These are phyloP conservation scores for Mycena alexandri DNA, from an alignment of 768 basidiomycete species.

Conservation along the genomic window DNA sequence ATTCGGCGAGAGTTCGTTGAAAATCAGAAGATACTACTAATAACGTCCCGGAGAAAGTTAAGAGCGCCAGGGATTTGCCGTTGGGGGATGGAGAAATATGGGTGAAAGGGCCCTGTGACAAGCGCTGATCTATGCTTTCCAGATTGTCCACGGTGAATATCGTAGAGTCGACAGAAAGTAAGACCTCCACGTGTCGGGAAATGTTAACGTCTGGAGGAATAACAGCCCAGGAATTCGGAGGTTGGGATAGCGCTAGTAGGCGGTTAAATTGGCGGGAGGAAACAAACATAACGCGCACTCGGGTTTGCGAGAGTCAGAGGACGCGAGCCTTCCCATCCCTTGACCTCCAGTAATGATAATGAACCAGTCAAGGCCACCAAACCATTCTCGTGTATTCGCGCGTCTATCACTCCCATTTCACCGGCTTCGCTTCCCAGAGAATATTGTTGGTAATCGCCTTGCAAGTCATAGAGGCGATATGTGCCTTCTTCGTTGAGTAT, in stretches of 20 bases:
- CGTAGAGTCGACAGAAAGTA: conserved; percentile 84
- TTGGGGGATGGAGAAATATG: conserved; percentile 93
- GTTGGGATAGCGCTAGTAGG: conserved; percentile 74
- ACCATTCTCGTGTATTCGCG: conserved; percentile 87
- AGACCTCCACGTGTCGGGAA: conserved; percentile 90
- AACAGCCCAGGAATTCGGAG: conserved; percentile 87
- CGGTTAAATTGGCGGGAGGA: conserved; percentile 11
- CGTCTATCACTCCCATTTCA: conserved; percentile 88
- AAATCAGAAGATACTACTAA: conserved; percentile 98
- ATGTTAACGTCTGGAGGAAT: conserved; percentile 92
- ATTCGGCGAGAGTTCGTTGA: conserved; percentile 88
- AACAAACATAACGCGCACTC: conserved; percentile 59
- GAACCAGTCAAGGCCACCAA: conserved; percentile 87
- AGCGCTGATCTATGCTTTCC: conserved; percentile 88
- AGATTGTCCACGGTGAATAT: conserved; percentile 90
- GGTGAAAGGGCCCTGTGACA: conserved; percentile 90
- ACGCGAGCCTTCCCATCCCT: conserved; percentile 87
- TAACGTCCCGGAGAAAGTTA: conserved; percentile 78
- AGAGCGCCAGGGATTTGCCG: conserved; percentile 89
- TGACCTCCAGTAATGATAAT: conserved; percentile 84
- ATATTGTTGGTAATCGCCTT: conserved; percentile 87
- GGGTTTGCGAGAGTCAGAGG: conserved; percentile 80
- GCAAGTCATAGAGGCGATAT: conserved; percentile 90
- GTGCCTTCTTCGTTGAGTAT: conserved; percentile 93
- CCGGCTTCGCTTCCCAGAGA: conserved; percentile 86